Evolutionary conservation across 495 filamentous ascomycete genomes (phyloP), one percentile per base, ranked within the genome.

Genomic region (Talaromyces adpressus): DNA sequence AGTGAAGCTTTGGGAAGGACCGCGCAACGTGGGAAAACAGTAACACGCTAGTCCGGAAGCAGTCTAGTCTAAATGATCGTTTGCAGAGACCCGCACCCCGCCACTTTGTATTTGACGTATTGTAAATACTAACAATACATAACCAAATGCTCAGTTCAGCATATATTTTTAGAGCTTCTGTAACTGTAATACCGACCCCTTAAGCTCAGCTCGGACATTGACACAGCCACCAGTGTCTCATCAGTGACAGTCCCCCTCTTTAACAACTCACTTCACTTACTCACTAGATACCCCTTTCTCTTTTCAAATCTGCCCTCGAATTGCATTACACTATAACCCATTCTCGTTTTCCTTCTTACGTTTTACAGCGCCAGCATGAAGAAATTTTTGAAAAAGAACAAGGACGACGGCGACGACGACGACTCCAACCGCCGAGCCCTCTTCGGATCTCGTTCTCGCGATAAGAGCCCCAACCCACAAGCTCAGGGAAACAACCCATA

Each of bases 321-420:
- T 54, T 49, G 18, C n/a, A 34, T 49, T 34, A 20, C 25, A 18
- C n/a, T n/a, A 11, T 51, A 18, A 0, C 20, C 14, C 47, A 36
- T 64, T 49, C 34, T 39, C 27, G 27, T 59, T 25, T 54, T 27
- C 22, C 18, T 29, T 25, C 6, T 23, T 54, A n/a, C 51, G 0
- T 27, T 6, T 23, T 11, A 27, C 22, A 11, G 3, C 12, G 20
- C 2, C 76, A 78, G 65, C 53, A 91, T 91, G 89, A 82, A 80
- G 72, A 84, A 81, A 63, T 81, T 85, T 29, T 83, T 89, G 70
- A 84, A 88, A 66, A 91, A 87, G 77, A 90, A 87, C 70, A 79
- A 78, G 39, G 79, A 81, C 57, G 81, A 80, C 63, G 79, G 75
- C 67, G 80, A 80, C 61, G 85, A 80, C 61, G 85, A 87, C 20